These are phyloP conservation scores for Leccinum subgranulosum DNA, from an alignment of 768 basidiomycete genomes.

Conservation along the genomic window DNA sequence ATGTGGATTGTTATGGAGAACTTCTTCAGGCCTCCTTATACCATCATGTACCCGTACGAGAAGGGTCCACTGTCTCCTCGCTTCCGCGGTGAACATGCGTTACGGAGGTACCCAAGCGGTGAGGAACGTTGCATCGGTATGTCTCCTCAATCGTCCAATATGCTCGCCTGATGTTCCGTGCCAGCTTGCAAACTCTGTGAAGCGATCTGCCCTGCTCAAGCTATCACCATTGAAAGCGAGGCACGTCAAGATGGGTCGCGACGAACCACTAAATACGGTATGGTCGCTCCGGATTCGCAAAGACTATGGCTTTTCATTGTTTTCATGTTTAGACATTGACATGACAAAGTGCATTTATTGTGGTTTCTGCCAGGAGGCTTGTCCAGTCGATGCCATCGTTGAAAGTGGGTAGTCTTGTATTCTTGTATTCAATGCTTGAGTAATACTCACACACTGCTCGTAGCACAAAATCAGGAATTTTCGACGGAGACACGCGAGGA, in stretches of 20 bases:
- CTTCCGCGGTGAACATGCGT: slow-evolving; percentile 97
- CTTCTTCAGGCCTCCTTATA: slow-evolving; percentile 94
- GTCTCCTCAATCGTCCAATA: slow-evolving; percentile 27
- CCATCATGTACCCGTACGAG: slow-evolving; percentile 98
- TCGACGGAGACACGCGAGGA: slow-evolving; percentile 98
- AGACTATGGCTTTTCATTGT: background rate
- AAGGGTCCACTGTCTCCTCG: slow-evolving; percentile 97
- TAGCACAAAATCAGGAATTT: slow-evolving; percentile 97
- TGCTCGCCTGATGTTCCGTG: slow-evolving; percentile 4
- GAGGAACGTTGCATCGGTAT: slow-evolving; percentile 98
- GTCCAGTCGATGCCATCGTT: slow-evolving; percentile 98
- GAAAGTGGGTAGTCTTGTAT: slow-evolving; percentile 67
- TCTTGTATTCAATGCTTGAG: slow-evolving; percentile 2
- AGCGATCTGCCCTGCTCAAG: slow-evolving; percentile 98
- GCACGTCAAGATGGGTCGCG: slow-evolving; percentile 92
- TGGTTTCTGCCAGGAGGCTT: slow-evolving; percentile 99
- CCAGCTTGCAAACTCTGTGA: slow-evolving; percentile 98
- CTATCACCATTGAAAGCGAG: slow-evolving; percentile 99
- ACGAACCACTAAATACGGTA: slow-evolving; percentile 96
- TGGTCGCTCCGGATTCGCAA: slow-evolving; percentile 16
- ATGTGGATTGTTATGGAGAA: slow-evolving; percentile 97
- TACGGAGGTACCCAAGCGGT: slow-evolving; percentile 94
- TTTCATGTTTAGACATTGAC: slow-evolving; percentile 72
- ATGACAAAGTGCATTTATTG: slow-evolving; percentile 99
- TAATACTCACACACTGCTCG: slow-evolving; percentile 2